Conservation (phyloP, 306 rosid genomes). For the Betula pendula region DNA sequence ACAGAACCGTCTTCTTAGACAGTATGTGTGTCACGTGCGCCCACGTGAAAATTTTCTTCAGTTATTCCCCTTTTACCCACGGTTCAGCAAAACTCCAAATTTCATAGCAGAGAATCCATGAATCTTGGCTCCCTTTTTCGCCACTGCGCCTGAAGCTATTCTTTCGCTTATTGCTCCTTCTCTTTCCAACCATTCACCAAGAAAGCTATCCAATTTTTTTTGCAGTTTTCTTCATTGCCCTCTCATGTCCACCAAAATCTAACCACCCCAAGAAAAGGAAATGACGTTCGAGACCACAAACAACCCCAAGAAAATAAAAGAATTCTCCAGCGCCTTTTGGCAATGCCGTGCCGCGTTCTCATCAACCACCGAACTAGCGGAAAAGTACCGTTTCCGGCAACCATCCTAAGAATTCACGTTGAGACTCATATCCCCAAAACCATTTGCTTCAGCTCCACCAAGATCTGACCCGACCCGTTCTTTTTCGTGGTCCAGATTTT, state of each 20-base stretch:
- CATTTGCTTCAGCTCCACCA: slow-evolving; percentile 33
- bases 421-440: slow-evolving; percentile 18
- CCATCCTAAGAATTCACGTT: slow-evolving; percentile 16
- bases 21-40: no score
- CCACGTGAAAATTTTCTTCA: no score
- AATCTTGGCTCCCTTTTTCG: slow-evolving; percentile 1
- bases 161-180: no score
- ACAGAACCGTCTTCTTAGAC: no score
- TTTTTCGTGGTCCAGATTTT: slow-evolving; percentile 9
- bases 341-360: neutral
- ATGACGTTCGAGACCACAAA: neutral
- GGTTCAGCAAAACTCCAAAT: no score
- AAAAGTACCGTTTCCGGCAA: slow-evolving; percentile 14
- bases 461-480: neutral
- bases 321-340: neutral
- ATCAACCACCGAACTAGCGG: accelerated
- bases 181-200: slow-evolving; percentile 7
- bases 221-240: slow-evolving; percentile 24
- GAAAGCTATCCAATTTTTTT: slow-evolving; percentile 3
- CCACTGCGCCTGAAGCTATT: neutral
- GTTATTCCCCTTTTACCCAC: no score
- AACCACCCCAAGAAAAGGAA: slow-evolving; percentile 16
- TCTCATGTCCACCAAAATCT: slow-evolving; percentile 28
- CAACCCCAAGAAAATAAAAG: neutral
- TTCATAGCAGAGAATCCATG: no score